These are phyloP conservation scores for Hamamelis virginiana DNA, from an alignment of 164 flowering plant species.

Conservation along the genomic window DNA sequence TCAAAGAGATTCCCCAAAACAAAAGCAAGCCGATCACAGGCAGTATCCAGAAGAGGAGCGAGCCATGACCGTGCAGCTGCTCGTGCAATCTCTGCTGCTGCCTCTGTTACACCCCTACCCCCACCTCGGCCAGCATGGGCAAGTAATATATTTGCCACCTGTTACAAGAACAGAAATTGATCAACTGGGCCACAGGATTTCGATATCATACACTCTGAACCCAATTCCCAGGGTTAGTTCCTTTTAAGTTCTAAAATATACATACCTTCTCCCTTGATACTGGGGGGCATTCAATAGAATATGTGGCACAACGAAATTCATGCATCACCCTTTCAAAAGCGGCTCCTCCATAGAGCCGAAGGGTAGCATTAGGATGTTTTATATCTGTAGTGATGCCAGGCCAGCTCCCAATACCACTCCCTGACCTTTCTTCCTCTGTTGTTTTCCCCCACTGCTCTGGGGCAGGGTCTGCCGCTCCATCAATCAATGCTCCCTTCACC, in stretches of 20 bases:
- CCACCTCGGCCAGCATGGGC: constrained; percentile 97
- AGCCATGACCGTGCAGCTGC: constrained; percentile 95
- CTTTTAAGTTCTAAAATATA: neutral
- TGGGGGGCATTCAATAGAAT: constrained; percentile 88
- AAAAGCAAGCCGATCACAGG: constrained; percentile 95
- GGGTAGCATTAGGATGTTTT: constrained; percentile 86
- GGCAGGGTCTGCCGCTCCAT: constrained; percentile 97
- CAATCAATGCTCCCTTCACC: constrained; percentile 71
- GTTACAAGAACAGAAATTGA: constrained; percentile 12
- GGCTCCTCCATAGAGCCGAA: constrained; percentile 98
- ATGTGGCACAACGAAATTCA: constrained; percentile 94
- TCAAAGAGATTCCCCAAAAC: constrained; percentile 87
- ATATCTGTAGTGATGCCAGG: constrained; percentile 74
- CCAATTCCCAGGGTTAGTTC: neutral
- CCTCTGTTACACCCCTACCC: constrained; percentile 70
- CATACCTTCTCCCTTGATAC: constrained; percentile 92
- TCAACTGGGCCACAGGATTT: neutral
- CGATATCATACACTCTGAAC: neutral
- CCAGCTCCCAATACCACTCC: constrained; percentile 90
- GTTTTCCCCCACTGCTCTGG: constrained; percentile 99
- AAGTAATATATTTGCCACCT: constrained; percentile 98
- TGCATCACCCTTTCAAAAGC: constrained; percentile 98
- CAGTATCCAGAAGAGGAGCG: constrained; percentile 90
- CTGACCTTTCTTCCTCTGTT: constrained; percentile 70
- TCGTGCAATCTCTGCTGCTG: constrained; percentile 97